Evolutionary conservation across 768 basidiomycete genomes (phyloP).

Genomic region (Collybia nuda): DNA sequence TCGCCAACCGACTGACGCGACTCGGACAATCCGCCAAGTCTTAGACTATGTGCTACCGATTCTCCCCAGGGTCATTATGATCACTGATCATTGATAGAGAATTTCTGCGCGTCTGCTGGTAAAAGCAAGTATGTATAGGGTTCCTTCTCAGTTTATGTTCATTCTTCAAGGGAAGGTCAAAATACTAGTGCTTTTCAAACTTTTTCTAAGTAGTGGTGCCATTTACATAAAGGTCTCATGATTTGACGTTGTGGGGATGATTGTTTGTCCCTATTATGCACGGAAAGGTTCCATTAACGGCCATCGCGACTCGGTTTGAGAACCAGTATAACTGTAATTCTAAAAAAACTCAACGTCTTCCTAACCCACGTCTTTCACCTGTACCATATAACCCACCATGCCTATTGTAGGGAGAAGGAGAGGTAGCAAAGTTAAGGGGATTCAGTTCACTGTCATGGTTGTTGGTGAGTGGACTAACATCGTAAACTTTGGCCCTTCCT

Average conservation of each 20-base stretch:
- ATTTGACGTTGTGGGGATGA: not conserved
- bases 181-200: too few species aligned
- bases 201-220: too few species aligned
- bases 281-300: conserved; percentile 5
- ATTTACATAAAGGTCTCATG: too few species aligned
- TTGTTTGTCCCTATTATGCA: conserved; percentile 12
- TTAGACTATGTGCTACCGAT: too few species aligned
- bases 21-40: too few species aligned
- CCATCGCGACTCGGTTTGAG: conserved; percentile 15
- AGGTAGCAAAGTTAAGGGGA: conserved; percentile 84
- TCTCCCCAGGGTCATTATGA: too few species aligned
- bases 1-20: too few species aligned
- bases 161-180: too few species aligned
- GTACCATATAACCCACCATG: conserved; percentile 21
- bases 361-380: conserved; percentile 6
- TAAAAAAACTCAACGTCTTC: conserved; percentile 11
- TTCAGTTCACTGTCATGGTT: conserved; percentile 88
- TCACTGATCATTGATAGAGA: too few species aligned
- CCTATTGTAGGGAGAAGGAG: conserved; percentile 51
- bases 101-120: too few species aligned
- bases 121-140: too few species aligned
- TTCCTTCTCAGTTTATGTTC: too few species aligned
- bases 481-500: not conserved
- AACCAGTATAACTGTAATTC: conserved; percentile 4
- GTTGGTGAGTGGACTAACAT: conserved; percentile 60